A percentile compares a stretch with the other conserved stretches of the same genome.
Conservation (phyloP, 768 basidiomycete species). For the Rhizopogon vesiculosus region DNA sequence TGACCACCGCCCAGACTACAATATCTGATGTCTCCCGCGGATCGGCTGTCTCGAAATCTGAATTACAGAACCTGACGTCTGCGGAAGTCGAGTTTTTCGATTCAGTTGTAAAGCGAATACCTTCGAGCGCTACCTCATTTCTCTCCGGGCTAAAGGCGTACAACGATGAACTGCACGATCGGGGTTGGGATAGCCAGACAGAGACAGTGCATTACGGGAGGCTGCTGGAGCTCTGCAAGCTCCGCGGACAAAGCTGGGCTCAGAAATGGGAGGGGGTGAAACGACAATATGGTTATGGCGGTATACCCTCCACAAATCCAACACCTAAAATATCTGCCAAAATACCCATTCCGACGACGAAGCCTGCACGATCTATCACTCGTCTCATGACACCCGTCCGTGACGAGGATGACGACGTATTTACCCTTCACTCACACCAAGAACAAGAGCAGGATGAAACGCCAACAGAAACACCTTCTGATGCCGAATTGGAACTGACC, state of each 20-base stretch:
- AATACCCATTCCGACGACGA: conserved; percentile 8
- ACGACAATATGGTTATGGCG: conserved; percentile 41
- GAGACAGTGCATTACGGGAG: conserved; percentile 82
- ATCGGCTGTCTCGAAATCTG: conserved; percentile 37
- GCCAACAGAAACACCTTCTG: conserved; percentile 10
- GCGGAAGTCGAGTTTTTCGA: conserved; percentile 71
- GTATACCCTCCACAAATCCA: conserved; percentile 9
- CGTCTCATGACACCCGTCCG: conserved; percentile 22
- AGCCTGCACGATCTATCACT: conserved; percentile 18
- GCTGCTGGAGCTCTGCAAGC: conserved; percentile 74
- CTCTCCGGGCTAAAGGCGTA: conserved; percentile 83
- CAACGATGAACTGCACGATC: conserved; percentile 69
- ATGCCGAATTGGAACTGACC: conserved; percentile 8
- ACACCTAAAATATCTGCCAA: conserved; percentile 14
- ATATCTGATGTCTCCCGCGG: conserved; percentile 35
- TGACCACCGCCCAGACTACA: conserved; percentile 5
- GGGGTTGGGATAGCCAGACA: conserved; percentile 67
- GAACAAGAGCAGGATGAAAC: conserved; percentile 26
- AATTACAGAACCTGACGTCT: conserved; percentile 45
- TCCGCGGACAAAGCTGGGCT: conserved; percentile 77
- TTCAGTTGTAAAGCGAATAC: conserved; percentile 65
- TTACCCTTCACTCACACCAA: conserved; percentile 40
- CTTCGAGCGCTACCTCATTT: conserved; percentile 68
- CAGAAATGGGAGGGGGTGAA: conserved; percentile 79
- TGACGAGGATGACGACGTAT: conserved; percentile 35